These are phyloP conservation scores for Quercus parvula DNA, from an alignment of 306 rosid genomes.

Conservation along the genomic window DNA sequence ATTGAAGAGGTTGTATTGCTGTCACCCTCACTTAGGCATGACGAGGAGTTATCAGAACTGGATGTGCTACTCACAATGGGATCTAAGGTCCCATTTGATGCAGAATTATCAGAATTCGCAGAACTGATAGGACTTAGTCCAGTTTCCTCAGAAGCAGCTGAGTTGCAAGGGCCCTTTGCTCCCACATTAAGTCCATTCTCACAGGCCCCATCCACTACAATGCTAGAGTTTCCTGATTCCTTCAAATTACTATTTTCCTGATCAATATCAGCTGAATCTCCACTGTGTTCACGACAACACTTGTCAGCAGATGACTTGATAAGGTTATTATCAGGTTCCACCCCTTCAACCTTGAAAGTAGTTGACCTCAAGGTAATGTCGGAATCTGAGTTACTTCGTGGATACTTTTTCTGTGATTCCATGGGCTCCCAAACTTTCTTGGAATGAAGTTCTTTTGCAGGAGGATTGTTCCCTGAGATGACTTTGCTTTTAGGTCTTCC, in stretches of 20 bases:
- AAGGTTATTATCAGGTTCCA: constrained; percentile 37
- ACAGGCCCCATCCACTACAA: constrained; percentile 40
- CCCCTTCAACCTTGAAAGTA: constrained; percentile 37
- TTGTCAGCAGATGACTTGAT: constrained; percentile 42
- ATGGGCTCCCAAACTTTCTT: constrained; percentile 95
- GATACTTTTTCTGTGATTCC: constrained; percentile 74
- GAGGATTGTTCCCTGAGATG: constrained; percentile 44
- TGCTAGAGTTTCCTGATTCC: constrained; percentile 34
- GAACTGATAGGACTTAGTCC: constrained; percentile 24
- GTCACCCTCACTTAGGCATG: constrained; percentile 88
- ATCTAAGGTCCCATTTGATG: constrained; percentile 41
- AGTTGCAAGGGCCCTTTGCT: constrained; percentile 38
- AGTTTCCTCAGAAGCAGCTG: constrained; percentile 44
- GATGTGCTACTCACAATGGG: constrained; percentile 38
- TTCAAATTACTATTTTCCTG: constrained; percentile 39
- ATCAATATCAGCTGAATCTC: constrained; percentile 41
- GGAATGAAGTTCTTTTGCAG: constrained; percentile 61
- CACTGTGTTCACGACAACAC: constrained; percentile 26
- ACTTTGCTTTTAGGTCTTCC: constrained; percentile 72
- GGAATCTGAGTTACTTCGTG: constrained; percentile 65
- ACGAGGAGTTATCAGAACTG: constrained; percentile 78
- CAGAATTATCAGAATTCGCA: constrained; percentile 9
- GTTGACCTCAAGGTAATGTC: constrained; percentile 53
- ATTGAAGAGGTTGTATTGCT: constrained; percentile 67
- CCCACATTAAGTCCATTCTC: constrained; percentile 37